These are phyloP conservation scores for Aegilops longissima DNA, from an alignment of 176 grass and related monocot genomes.

Conservation along the genomic window DNA sequence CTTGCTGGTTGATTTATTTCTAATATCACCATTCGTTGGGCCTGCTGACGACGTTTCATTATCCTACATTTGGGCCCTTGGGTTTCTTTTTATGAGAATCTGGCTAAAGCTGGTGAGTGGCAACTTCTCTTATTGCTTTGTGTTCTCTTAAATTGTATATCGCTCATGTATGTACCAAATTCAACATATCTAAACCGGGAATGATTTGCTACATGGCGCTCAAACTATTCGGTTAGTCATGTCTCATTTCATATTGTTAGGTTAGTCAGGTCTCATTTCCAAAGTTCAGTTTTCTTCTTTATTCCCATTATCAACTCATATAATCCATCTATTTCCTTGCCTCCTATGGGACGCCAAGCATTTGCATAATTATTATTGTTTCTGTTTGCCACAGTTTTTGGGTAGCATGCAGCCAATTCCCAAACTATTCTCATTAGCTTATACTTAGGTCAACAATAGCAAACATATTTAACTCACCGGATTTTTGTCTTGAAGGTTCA, in stretches of 20 bases:
- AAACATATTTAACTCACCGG: not conserved
- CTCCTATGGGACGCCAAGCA: not conserved
- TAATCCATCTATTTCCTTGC: not conserved
- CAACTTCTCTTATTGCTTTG: not conserved
- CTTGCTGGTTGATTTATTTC: not conserved
- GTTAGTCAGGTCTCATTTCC: not conserved
- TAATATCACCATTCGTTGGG: not conserved
- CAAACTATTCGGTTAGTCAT: not conserved
- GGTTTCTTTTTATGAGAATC: not conserved
- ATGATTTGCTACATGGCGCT: not conserved
- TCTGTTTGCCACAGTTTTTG: not conserved
- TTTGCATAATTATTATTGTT: not conserved
- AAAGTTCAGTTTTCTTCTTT: not conserved
- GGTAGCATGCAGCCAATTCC: not conserved
- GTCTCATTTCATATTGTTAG: not conserved
- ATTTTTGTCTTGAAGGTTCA: conserved; percentile 28
- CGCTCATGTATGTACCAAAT: not conserved
- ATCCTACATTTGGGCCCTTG: not conserved
- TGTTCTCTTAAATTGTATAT: not conserved
- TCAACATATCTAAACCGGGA: not conserved
- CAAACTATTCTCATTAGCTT: not conserved
- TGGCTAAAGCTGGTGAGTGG: not conserved
- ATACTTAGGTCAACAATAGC: not conserved
- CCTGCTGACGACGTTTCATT: not conserved
- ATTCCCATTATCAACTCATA: too few species aligned